Evolutionary conservation across 1,284 basidiomycete genomes (phyloP), one percentile per base, ranked within the genome.

Genomic region (Calocybe gambosa): DNA sequence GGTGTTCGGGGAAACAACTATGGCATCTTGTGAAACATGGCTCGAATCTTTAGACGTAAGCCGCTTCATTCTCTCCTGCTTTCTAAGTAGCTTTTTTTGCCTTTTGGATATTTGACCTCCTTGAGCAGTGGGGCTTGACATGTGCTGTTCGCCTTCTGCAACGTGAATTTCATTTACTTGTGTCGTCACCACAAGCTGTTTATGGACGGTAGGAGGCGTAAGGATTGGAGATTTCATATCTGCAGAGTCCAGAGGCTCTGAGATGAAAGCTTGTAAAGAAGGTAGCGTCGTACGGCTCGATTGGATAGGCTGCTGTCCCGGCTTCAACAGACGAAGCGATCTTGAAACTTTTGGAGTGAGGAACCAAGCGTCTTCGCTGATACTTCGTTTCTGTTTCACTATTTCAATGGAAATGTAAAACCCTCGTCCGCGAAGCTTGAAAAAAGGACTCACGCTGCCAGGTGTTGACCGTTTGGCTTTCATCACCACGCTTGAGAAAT

Each of bases 381-480:
- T 43, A 15, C 31, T 42, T 1, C 43, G 37, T 15, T 36, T 34
- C 36, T 49, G 38, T 15, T 38, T 39, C 21, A 50, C 48, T 56
- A 26, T n/a, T 16, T 5, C 18, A 33, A 25, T 47, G 6, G 5
- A 15, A 20, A 15, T 28, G 16, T 13, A 9, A 15, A 20, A n/a
- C 29, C 13, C 28, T 34, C 18, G 18, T n/a, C 7, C 2, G 15
- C 13, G 10, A 23, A 28, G 9, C 5, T 23, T n/a, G n/a, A 15
- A 25, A n/a, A 8, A 46, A 20, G 21, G 13, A 60, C 65, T 52
- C 46, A 74, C 71, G 53, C 43, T 59, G 51, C 70, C 68, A 71
- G 35, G 71, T 71, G 52, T 75, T 57, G 6, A 74, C 53, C 16
- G 46, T 39, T 15, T 37, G 6, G 52, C 44, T 34, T 40, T 37